Percentiles rank a stretch among this genome's conserved stretches.
Conservation (phyloP, 176 grass and related monocot genomes). For the Eleusine indica region DNA sequence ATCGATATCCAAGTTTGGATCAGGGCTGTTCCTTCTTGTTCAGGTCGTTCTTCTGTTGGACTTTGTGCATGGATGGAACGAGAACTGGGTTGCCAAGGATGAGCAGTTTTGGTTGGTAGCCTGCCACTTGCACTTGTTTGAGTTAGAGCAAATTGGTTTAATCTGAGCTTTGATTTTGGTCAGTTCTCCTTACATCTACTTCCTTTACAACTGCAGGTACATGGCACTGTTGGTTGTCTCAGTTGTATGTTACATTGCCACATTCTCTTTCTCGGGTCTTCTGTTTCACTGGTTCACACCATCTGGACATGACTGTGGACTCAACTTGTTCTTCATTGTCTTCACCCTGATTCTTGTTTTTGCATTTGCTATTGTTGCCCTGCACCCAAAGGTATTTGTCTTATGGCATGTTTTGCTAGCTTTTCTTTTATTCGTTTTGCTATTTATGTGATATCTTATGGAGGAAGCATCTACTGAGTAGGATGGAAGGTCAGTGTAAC, state of each 20-base stretch:
- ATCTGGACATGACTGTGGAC: slow-evolving; percentile 90
- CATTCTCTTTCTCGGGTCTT: slow-evolving; percentile 83
- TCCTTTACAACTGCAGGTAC: slow-evolving; percentile 67
- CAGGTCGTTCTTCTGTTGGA: slow-evolving; percentile 97
- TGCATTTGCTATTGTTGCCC: slow-evolving; percentile 75
- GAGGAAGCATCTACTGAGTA: too few species aligned
- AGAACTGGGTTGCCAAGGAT: slow-evolving; percentile 95
- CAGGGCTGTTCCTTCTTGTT: slow-evolving; percentile 94
- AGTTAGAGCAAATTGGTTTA: background rate
- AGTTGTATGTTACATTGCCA: slow-evolving; percentile 79
- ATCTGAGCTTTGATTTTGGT: background rate
- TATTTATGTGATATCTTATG: background rate
- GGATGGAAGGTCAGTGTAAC: too few species aligned
- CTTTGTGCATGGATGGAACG: slow-evolving; percentile 97
- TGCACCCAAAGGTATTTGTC: slow-evolving; percentile 85
- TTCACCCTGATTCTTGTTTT: slow-evolving; percentile 88
- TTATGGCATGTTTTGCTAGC: background rate
- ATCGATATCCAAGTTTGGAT: slow-evolving; percentile 93
- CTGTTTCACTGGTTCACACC: slow-evolving; percentile 99
- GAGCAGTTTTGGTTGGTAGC: slow-evolving; percentile 84
- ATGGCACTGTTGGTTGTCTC: slow-evolving; percentile 89
- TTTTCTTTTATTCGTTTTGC: background rate
- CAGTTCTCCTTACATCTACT: slow-evolving; percentile 9
- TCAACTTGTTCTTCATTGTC: slow-evolving; percentile 92
- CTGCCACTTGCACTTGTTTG: background rate